phyloP scores from a whole-genome alignment of 179 eudicot genomes.

The Actinidia arguta region DNA sequence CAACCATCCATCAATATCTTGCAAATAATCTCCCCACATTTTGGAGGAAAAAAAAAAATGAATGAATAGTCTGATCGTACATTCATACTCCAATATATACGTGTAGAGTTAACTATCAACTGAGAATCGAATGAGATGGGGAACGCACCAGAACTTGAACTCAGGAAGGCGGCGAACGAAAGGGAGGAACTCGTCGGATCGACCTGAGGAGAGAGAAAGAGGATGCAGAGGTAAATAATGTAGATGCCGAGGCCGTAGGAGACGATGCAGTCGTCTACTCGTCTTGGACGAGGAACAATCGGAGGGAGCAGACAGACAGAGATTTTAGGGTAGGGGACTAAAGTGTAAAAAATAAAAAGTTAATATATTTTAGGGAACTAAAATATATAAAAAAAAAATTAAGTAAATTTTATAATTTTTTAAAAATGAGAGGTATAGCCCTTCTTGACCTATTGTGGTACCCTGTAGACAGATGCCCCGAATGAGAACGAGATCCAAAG shows the following conservation, averaged over 20 bases:
- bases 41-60: background rate
- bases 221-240: slow-evolving; percentile 62
- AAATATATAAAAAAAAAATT: too few relatives aligned
- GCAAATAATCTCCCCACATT: background rate
- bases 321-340: too few relatives aligned
- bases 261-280: slow-evolving; percentile 60
- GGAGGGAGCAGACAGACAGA: too few relatives aligned
- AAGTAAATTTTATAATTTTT: too few relatives aligned
- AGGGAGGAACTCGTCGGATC: slow-evolving; percentile 95
- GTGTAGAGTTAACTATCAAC: slow-evolving; percentile 16
- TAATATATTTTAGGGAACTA: too few relatives aligned
- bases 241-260: slow-evolving; percentile 79
- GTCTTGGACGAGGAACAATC: slow-evolving; percentile 60
- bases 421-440: too few relatives aligned
- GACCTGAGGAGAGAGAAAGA: slow-evolving; percentile 82
- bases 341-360: too few relatives aligned
- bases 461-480: slow-evolving; percentile 46
- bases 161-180: slow-evolving; percentile 61
- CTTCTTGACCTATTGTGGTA: too few relatives aligned
- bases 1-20: background rate
- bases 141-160: slow-evolving; percentile 80
- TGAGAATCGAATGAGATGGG: too few relatives aligned
- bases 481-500: slow-evolving; percentile 58
- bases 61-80: background rate
- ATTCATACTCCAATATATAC: background rate